Evolutionary conservation across 345 rosid genomes (phyloP), one percentile per base, ranked within the genome.

Genomic region (Salix suchowensis): DNA sequence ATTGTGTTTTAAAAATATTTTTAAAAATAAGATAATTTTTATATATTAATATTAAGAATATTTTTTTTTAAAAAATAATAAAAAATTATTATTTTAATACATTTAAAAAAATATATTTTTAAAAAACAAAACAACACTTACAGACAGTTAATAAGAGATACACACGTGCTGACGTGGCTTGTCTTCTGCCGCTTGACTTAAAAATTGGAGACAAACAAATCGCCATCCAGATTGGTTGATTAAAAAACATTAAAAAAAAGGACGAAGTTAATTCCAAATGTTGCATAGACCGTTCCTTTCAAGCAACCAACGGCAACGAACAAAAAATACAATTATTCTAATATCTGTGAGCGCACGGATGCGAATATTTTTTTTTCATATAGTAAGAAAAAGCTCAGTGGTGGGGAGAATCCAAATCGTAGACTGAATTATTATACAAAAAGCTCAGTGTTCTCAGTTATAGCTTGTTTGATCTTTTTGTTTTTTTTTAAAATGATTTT

Each of bases 371-470:
- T 40, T 34, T 7, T 65, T 54, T 34, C 37, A 75, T 32, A 32
- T 44, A 73, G 76, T 69, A 79, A 70, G 72, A 75, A 77, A 77
- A 70, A 67, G 75, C 28, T 62, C 34, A 52, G 78, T 61, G 78
- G 78, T 68, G 83, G 75, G 65, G 78, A 75, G 86, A 86, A 84
- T 84, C 85, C 85, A 80, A 70, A 79, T 79, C 87, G 75, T 79
- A 62, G n/a, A 65, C 74, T 71, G 61, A 81, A 67, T 65, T 66
- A 67, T 81, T 77, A 70, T 72, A 34, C 37, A 34, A 34, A 34
- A 34, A 34, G 37, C 37, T 34, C 37, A 34, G 5, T 34, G 6
- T 34, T 4, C 37, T 34, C 37, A 34, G 37, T 5, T 34, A 34
- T 34, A 34, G 37, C 6, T 34, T 34, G 6, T 32, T 32, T 32